These are phyloP conservation scores for Pulveroboletus sp. DNA, from an alignment of 768 basidiomycete species.

Conservation along the genomic window DNA sequence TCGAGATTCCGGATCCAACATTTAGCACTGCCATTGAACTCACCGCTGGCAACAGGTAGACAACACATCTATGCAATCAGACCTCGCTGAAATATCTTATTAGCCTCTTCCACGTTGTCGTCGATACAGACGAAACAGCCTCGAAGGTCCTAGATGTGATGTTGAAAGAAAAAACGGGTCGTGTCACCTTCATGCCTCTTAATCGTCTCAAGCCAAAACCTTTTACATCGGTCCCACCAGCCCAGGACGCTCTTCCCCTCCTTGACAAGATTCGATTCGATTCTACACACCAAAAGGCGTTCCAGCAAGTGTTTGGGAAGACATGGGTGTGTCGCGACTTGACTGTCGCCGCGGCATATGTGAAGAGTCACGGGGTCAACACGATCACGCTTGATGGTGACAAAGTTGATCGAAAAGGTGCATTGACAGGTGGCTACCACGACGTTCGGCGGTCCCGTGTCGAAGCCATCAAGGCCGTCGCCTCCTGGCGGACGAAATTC, in stretches of 20 bases:
- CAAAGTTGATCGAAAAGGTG: constrained; percentile 94
- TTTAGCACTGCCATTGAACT: constrained; percentile 92
- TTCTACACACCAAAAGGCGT: constrained; percentile 66
- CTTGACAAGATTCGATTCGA: constrained; percentile 82
- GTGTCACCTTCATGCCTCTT: constrained; percentile 97
- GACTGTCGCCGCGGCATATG: constrained; percentile 88
- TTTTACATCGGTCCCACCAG: constrained; percentile 51
- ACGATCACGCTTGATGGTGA: constrained; percentile 98
- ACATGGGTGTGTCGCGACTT: constrained; percentile 95
- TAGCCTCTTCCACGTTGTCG: constrained; percentile 92
- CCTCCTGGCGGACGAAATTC: constrained; percentile 68
- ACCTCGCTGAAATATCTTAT: constrained; percentile 1
- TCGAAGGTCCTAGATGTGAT: constrained; percentile 88
- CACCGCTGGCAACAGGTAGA: constrained; percentile 90
- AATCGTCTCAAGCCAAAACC: constrained; percentile 86
- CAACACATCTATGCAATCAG: not conserved
- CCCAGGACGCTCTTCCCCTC: constrained; percentile 74
- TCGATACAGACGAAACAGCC: constrained; percentile 94
- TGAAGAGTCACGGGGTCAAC: constrained; percentile 90
- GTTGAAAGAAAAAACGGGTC: constrained; percentile 88
- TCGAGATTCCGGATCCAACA: constrained; percentile 81
- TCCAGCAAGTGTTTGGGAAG: constrained; percentile 96
- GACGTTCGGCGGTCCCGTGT: constrained; percentile 87
- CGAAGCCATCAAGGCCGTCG: constrained; percentile 76
- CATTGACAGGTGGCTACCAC: constrained; percentile 94